phyloP scores from a whole-genome alignment of 306 rosid species.

The Senna siamea region DNA sequence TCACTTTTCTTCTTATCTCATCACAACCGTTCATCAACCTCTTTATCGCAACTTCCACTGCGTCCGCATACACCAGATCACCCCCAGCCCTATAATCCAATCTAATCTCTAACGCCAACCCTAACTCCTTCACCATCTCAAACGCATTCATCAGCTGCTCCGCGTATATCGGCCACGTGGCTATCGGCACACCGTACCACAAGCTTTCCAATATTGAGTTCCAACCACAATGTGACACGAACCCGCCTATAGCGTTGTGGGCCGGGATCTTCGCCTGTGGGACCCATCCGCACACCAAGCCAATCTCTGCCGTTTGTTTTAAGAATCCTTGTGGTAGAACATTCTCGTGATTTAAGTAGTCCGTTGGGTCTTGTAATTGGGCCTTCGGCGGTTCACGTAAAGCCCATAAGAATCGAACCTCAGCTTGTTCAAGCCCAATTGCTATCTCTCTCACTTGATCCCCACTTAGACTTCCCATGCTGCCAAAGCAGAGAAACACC shows the following conservation, averaged over 20 bases:
- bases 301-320: conserved; percentile 43
- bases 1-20: conserved; percentile 49
- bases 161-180: conserved; percentile 67
- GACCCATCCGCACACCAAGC: conserved; percentile 60
- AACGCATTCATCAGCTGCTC: conserved; percentile 71
- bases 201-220: conserved; percentile 66
- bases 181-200: conserved; percentile 64
- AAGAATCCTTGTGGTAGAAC: conserved; percentile 50
- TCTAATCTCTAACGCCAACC: conserved; percentile 58
- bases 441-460: conserved; percentile 44
- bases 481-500: conserved; percentile 49
- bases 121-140: conserved; percentile 62
- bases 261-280: conserved; percentile 57
- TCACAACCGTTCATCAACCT: conserved; percentile 39
- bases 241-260: conserved; percentile 56
- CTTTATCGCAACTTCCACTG: conserved; percentile 44
- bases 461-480: conserved; percentile 46
- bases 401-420: conserved; percentile 54
- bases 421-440: conserved; percentile 46
- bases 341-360: background rate
- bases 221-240: conserved; percentile 75
- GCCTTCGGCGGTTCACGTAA: conserved; percentile 52
- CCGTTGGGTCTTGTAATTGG: conserved; percentile 32
- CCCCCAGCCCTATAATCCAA: conserved; percentile 54
- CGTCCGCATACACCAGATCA: conserved; percentile 46